Percentiles rank a stretch among this genome's conserved stretches.
phyloP scores from a whole-genome alignment of 2,329 filamentous ascomycete genomes.

The Exophiala phaeomuriformis region DNA sequence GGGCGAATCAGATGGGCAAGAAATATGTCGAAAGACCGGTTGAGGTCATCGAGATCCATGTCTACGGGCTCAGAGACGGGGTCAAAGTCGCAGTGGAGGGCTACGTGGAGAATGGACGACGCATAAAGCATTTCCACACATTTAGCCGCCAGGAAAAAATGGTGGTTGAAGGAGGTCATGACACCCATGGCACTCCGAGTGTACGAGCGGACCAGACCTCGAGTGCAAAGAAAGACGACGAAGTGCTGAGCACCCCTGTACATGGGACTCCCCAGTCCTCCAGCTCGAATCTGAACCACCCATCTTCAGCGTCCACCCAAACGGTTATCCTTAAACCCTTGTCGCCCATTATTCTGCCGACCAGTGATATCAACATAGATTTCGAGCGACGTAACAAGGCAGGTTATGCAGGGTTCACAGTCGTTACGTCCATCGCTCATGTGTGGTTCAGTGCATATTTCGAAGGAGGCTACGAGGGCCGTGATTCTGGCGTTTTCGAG shows the following conservation, averaged over 20 bases:
- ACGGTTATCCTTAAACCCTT: slow-evolving; percentile 71
- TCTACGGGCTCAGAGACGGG: slow-evolving; percentile 80
- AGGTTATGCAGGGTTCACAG: slow-evolving; percentile 65
- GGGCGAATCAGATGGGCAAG: slow-evolving; percentile 65
- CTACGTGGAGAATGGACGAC: slow-evolving; percentile 80
- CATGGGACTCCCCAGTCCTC: slow-evolving; percentile 21
- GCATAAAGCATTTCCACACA: slow-evolving; percentile 73
- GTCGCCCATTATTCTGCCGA: slow-evolving; percentile 61
- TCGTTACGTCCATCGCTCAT: slow-evolving; percentile 89
- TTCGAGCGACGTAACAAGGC: slow-evolving; percentile 80
- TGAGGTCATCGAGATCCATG: slow-evolving; percentile 80
- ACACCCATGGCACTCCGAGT: background rate
- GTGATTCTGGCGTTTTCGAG: slow-evolving; percentile 63
- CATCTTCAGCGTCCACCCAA: slow-evolving; percentile 54
- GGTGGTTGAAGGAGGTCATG: slow-evolving; percentile 48
- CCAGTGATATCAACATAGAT: slow-evolving; percentile 82
- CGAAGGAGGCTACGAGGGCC: slow-evolving; percentile 63
- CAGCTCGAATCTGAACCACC: slow-evolving; percentile 29
- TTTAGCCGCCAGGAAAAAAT: slow-evolving; percentile 66
- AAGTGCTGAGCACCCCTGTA: slow-evolving; percentile 21
- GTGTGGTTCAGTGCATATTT: slow-evolving; percentile 97
- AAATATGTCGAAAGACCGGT: slow-evolving; percentile 73
- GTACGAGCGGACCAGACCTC: background rate
- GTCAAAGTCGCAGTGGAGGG: slow-evolving; percentile 83
- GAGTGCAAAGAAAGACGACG: slow-evolving; percentile 10